These are phyloP conservation scores for Termitomyces sp. DNA, from an alignment of 1,284 basidiomycete genomes.

Conservation along the genomic window DNA sequence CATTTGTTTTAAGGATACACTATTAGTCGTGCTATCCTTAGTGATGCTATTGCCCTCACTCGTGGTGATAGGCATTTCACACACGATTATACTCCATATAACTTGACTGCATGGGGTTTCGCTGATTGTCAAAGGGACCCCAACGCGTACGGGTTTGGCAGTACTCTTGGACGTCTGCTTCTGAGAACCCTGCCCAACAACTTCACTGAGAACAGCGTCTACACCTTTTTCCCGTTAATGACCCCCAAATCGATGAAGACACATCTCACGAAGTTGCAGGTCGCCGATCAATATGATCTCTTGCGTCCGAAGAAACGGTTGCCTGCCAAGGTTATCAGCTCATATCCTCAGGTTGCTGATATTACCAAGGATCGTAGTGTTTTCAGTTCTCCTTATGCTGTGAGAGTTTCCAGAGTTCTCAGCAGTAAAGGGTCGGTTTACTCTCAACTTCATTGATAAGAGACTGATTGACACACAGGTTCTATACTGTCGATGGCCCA, in stretches of 20 bases:
- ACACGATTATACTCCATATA: constrained; percentile 75
- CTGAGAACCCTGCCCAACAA: constrained; percentile 67
- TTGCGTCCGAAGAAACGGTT: constrained; percentile 35
- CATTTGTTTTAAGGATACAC: constrained; percentile 58
- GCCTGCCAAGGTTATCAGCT: constrained; percentile 29
- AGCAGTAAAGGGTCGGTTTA: constrained; percentile 49
- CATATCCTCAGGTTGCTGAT: constrained; percentile 47
- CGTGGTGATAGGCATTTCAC: constrained; percentile 84
- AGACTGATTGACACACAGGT: constrained; percentile 46
- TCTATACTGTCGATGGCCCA: constrained; percentile 48
- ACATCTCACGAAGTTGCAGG: constrained; percentile 51
- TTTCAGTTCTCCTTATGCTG: constrained; percentile 47
- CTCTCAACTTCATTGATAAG: constrained; percentile 17
- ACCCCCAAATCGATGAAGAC: constrained; percentile 64
- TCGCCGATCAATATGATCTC: constrained; percentile 48
- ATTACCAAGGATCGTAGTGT: constrained; percentile 42
- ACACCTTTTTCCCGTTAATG: constrained; percentile 86
- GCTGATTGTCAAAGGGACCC: constrained; percentile 71
- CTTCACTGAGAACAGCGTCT: constrained; percentile 66
- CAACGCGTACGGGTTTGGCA: constrained; percentile 64
- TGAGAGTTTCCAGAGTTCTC: constrained; percentile 46
- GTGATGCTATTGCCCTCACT: constrained; percentile 82
- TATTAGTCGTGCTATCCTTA: constrained; percentile 81
- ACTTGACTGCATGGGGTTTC: constrained; percentile 80
- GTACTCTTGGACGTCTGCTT: constrained; percentile 69